Base-by-base conservation (phyloP, 2,329 filamentous ascomycete genomes). In the Verticillium zaregamsianum region DNA sequence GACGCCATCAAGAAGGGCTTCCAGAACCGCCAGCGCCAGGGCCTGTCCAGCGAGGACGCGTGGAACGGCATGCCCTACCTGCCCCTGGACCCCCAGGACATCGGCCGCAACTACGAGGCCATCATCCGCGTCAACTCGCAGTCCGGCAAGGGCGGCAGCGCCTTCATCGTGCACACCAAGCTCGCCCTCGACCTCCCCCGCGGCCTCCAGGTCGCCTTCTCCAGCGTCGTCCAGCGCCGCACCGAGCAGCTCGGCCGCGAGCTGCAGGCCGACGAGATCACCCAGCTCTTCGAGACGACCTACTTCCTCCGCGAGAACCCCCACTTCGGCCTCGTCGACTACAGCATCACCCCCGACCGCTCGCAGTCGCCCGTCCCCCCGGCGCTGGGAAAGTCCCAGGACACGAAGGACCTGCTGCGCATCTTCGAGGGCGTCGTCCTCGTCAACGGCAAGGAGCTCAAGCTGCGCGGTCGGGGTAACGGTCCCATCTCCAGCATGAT, bases 81-180 rank as follows among this genome's bases (percentile, higher is more conserved):
- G 57, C 94, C 94, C 14, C 85, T 98, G 69, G 94, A 98, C 71
- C 94, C 94, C 5, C 84, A 90, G 71, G 94, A 98, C 71, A 97
- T 98, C 66, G 94, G 94, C 58, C 88, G 94, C 62, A 97, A 89
- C n/a, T 98, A 98, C 84, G 93, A 98, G 78, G 94, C 94, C 63
- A 90, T 98, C 72, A 98, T 98, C 73, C 91, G 94, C 63, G 94
- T 98, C 84, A 99, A 98, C 82, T 96, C 92, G 20, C 94, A 98
- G 75, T 92, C 88, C 69, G 94, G 94, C 67, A 98, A 99, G 80
- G 94, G 94, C 64, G 95, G 95, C 69, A 89, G 92, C 63, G 93
- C 94, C 58, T 98, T 92, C 91, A 91, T 98, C 72, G 93, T 98
- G 73, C 88, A 93, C 73, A 89, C 90, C 68, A 90, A 92, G 71